Percentiles rank a stretch among this genome's conserved stretches.
phyloP scores from a whole-genome alignment of 202 grass and related monocot species.

The Alloteropsis angusta region DNA sequence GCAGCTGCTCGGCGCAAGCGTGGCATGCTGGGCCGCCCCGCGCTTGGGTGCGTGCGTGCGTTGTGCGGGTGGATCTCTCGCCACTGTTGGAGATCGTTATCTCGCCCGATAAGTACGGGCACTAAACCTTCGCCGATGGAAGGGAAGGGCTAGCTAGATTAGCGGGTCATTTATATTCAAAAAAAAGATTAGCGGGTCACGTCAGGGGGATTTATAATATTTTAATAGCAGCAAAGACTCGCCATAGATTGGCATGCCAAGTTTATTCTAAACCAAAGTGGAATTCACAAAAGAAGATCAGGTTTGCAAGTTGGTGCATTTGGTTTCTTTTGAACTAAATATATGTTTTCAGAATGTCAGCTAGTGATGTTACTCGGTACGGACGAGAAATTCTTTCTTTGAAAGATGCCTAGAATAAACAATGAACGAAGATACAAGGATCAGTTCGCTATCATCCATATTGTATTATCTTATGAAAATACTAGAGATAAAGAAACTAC shows the following conservation, averaged over 20 bases:
- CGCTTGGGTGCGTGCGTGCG: not conserved
- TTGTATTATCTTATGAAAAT: not conserved
- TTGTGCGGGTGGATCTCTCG: not conserved
- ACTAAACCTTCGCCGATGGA: constrained; percentile 6
- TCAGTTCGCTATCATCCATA: not conserved
- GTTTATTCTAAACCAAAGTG: not conserved
- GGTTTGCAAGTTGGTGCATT: not conserved
- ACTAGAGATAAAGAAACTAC: not conserved
- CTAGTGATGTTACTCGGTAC: not conserved
- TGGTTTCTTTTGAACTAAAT: not conserved
- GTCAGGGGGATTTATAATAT: not conserved
- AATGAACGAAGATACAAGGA: not conserved
- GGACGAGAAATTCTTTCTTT: too few relatives aligned
- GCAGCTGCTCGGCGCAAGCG: not conserved
- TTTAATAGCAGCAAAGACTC: not conserved
- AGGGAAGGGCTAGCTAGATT: not conserved
- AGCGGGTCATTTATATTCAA: constrained; percentile 36
- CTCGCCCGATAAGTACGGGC: constrained; percentile 31
- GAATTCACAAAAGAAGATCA: not conserved
- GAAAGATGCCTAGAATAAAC: not conserved
- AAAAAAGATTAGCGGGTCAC: constrained; percentile 35
- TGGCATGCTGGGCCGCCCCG: not conserved
- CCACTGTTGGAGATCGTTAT: constrained; percentile 27
- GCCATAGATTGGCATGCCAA: not conserved
- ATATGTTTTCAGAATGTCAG: not conserved